Base-by-base conservation (phyloP, 306 rosid genomes). In the Aeschynomene evenia region DNA sequence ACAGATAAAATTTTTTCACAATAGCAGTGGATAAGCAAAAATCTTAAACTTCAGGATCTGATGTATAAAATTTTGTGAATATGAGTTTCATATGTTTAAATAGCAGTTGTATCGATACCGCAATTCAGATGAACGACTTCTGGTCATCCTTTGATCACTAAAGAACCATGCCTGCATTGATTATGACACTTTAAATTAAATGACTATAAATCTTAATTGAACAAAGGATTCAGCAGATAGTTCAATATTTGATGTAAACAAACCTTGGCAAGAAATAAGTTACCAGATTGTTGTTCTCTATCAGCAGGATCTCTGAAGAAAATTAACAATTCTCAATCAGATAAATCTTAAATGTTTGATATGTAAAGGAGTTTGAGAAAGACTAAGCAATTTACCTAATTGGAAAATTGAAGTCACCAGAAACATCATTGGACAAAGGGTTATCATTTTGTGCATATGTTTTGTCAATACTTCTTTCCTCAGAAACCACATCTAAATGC, bases 71-170 rank as follows among this genome's bases (percentile, higher is more conserved):
- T 33, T 31, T 14, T 68, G 24, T 61, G n/a, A n/a, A n/a, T n/a
- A n/a, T n/a, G n/a, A n/a, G n/a, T n/a, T n/a, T n/a, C n/a, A n/a
- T n/a, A 51, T 40, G 64, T 33, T 34, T 21, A 26, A 39, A n/a
- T n/a, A 78, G 51, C 31, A 29, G 28, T 45, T 39, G 31, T 51
- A 62, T 33, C 23, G 2, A 21, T 89, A 90, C 98, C 98, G 82
- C 78, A 93, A 79, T 77, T 93, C 98, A 63, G 98, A 93, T 55
- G 98, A 93, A 13, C 97, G 90, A 77, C 98, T 93, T 86, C 98
- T 86, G 65, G 98, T 90, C 91, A 90, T 83, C 14, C 97, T 83
- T 69, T 90, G 97, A 76, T 91, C 85, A 62, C 86, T 90, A 45
- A 90, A 90, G 81, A 90, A 90, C 98, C 98, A 93, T n/a, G 97